Conservation (phyloP, 768 basidiomycete species). For the Amanita rimosa region DNA sequence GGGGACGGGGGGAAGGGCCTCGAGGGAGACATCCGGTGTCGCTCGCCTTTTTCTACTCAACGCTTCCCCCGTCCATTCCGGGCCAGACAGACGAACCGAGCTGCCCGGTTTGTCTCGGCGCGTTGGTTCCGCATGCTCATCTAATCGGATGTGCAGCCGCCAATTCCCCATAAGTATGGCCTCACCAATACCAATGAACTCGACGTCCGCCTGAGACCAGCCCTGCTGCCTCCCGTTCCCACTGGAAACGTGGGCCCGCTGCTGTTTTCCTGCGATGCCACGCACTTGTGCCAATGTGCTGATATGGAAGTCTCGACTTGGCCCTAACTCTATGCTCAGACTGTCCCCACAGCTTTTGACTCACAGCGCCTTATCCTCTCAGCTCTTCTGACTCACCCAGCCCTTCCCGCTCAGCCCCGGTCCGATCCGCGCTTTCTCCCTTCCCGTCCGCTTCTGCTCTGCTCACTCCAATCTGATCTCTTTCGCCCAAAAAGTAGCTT, state of each 20-base stretch:
- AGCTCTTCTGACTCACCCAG: not conserved
- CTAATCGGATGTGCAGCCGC: not conserved
- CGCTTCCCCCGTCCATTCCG: conserved; percentile 2
- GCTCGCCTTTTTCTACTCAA: not conserved
- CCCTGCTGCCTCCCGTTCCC: not conserved
- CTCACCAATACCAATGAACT: not conserved
- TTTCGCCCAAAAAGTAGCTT: too few species aligned
- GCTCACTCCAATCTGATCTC: not conserved
- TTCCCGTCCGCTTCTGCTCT: not conserved
- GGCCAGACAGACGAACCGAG: not conserved
- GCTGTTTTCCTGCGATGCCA: not conserved
- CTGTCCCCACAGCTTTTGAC: not conserved
- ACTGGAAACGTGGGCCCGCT: conserved; percentile 2
- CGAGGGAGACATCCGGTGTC: not conserved
- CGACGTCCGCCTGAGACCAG: not conserved
- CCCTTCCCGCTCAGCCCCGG: not conserved
- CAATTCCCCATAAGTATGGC: too few species aligned
- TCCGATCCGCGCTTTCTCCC: conserved; percentile 1
- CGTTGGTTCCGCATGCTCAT: conserved; percentile 5
- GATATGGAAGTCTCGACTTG: not conserved
- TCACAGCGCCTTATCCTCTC: too few species aligned
- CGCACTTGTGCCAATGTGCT: too few species aligned
- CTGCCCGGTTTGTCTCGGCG: not conserved
- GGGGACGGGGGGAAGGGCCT: conserved; percentile 7
- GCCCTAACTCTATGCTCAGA: not conserved